These are phyloP conservation scores for Lipomyces lipofer DNA, from an alignment of 805 yeast species.

Conservation along the genomic window DNA sequence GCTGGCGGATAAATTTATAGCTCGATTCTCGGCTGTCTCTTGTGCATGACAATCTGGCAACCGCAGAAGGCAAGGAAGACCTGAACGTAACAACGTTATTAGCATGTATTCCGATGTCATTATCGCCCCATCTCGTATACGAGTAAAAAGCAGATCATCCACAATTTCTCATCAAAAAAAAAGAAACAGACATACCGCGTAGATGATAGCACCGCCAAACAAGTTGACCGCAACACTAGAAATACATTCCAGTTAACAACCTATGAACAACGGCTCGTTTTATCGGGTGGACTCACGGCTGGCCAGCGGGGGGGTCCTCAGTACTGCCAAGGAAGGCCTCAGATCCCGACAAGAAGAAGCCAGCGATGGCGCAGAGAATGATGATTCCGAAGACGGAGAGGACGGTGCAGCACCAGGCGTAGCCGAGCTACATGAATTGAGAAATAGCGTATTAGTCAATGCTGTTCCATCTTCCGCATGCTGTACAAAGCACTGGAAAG, in stretches of 20 bases:
- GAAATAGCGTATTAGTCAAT: neutral
- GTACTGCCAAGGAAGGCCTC: slow-evolving; percentile 93
- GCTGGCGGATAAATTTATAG: slow-evolving; percentile 27
- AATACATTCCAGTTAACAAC: neutral
- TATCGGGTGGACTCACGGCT: slow-evolving; percentile 51
- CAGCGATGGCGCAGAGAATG: slow-evolving; percentile 81
- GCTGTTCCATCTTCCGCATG: too few relatives aligned
- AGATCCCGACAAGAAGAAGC: slow-evolving; percentile 73
- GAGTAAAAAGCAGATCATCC: too few relatives aligned
- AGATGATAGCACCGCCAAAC: slow-evolving; percentile 84
- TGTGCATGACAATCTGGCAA: slow-evolving; percentile 58
- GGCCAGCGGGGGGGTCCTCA: slow-evolving; percentile 89
- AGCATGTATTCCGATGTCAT: neutral
- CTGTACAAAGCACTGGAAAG: too few relatives aligned
- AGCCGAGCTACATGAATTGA: slow-evolving; percentile 23
- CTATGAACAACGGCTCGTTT: neutral
- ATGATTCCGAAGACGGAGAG: slow-evolving; percentile 90
- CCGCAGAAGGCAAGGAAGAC: slow-evolving; percentile 88
- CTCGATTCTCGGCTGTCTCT: slow-evolving; percentile 33
- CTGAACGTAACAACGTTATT: neutral
- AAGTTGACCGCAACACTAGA: slow-evolving; percentile 80
- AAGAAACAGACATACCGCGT: slow-evolving; percentile 48
- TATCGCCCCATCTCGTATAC: neutral
- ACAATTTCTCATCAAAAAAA: too few relatives aligned
- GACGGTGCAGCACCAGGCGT: slow-evolving; percentile 92